Evolutionary conservation across 257 asterid genomes (phyloP).

Genomic region (Gentiana straminea): DNA sequence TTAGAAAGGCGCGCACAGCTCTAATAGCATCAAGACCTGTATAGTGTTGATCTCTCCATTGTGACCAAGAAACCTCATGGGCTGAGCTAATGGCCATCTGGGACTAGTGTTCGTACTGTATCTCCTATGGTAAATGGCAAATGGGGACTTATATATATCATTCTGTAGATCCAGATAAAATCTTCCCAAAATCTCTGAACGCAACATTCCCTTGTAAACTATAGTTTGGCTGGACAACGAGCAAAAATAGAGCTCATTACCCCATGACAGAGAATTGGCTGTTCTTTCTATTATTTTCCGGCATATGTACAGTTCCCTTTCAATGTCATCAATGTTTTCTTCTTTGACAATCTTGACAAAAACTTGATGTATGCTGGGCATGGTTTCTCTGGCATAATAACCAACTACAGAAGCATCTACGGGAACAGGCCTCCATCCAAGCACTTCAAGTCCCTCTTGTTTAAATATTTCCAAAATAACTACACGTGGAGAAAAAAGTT

Average conservation of each 20-base stretch:
- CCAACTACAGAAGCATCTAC: conserved; percentile 78
- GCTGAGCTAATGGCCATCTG: conserved; percentile 98
- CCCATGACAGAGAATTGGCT: conserved; percentile 69
- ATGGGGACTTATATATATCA: conserved; percentile 67
- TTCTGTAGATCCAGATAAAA: conserved; percentile 82
- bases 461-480: conserved; percentile 58
- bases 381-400: conserved; percentile 66
- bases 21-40: conserved; percentile 42
- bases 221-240: conserved; percentile 93
- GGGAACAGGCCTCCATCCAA: conserved; percentile 98
- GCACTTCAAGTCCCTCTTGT: conserved; percentile 95
- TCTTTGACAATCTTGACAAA: conserved; percentile 79
- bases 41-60: conserved; percentile 99
- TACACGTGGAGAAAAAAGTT: conserved; percentile 29
- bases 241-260: conserved; percentile 83
- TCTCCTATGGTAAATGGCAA: conserved; percentile 95
- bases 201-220: conserved; percentile 98
- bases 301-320: conserved; percentile 86
- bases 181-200: conserved; percentile 86
- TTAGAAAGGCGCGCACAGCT: neutral
- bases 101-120: conserved; percentile 98
- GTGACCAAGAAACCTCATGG: conserved; percentile 99
- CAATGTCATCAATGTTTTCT: conserved; percentile 88
- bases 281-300: conserved; percentile 82
- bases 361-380: conserved; percentile 90